phyloP scores from a whole-genome alignment of 176 grass and related monocot genomes.

The Alopecurus myosuroides region DNA sequence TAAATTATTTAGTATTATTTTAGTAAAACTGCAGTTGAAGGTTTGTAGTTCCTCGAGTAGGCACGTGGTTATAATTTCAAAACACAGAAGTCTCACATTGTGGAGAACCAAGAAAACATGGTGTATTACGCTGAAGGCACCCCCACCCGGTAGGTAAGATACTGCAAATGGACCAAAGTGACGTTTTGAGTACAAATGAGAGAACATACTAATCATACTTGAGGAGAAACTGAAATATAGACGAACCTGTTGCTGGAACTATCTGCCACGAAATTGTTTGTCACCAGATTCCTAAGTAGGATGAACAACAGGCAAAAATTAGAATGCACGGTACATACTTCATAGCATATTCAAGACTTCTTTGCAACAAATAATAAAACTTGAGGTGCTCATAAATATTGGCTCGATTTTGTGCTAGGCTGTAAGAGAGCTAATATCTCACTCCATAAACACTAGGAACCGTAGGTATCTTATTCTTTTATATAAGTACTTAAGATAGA shows the following conservation, averaged over 20 bases:
- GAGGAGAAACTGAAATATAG: background rate
- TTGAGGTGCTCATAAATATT: background rate
- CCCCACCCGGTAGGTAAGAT: slow-evolving; percentile 34
- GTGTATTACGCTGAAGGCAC: slow-evolving; percentile 66
- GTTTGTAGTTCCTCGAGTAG: background rate
- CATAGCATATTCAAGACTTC: background rate
- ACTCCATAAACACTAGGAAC: background rate
- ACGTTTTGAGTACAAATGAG: background rate
- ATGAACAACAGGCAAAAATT: background rate
- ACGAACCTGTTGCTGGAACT: slow-evolving; percentile 57
- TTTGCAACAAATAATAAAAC: background rate
- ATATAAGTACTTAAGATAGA: background rate
- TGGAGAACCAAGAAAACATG: slow-evolving; percentile 61
- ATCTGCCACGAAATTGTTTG: slow-evolving; percentile 55
- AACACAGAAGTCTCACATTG: slow-evolving; percentile 36
- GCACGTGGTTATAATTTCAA: background rate
- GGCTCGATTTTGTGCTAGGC: background rate
- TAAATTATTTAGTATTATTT: background rate
- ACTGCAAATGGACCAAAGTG: slow-evolving; percentile 18
- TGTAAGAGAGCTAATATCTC: background rate
- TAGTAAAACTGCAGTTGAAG: background rate
- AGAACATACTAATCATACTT: background rate
- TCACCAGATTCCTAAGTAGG: slow-evolving; percentile 63
- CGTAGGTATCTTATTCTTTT: background rate
- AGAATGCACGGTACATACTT: background rate